These are phyloP conservation scores for Acanthamoeba triangularis DNA, from an alignment of 208 protist species.

Conservation along the genomic window DNA sequence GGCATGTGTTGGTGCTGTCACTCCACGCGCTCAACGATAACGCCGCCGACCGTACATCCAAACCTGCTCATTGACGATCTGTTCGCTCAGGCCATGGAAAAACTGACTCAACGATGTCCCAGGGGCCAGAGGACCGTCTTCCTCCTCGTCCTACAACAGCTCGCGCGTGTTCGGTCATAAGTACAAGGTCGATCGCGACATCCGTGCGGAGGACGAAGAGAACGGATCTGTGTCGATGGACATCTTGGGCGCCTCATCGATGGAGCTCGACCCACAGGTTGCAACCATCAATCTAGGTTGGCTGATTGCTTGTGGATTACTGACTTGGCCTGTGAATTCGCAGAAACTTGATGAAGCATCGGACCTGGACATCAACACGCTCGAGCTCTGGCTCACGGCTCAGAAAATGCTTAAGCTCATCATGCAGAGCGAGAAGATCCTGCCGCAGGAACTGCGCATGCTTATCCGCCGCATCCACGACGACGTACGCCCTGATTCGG, in stretches of 20 bases:
- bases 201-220: not conserved
- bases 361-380: conserved; percentile 50
- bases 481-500: not conserved
- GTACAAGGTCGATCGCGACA: not conserved
- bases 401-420: conserved; percentile 53
- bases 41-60: too few species aligned
- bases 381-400: conserved; percentile 17
- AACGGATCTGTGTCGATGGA: not conserved
- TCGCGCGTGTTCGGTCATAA: not conserved
- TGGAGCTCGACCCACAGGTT: conserved; percentile 36
- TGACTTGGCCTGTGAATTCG: too few species aligned
- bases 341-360: not conserved
- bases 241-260: not conserved
- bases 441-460: conserved; percentile 9
- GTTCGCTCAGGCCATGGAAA: too few species aligned
- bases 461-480: conserved; percentile 26
- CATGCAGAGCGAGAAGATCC: not conserved
- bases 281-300: not conserved
- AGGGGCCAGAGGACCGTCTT: not conserved
- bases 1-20: conserved; percentile 28
- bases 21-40: conserved; percentile 48
- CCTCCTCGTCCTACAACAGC: not conserved
- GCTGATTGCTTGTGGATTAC: too few species aligned
- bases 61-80: too few species aligned
- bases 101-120: too few species aligned